A percentile compares a stretch with the other conserved stretches of the same genome.
Conservation (phyloP, 306 rosid genomes). For the Begonia masoniana region DNA sequence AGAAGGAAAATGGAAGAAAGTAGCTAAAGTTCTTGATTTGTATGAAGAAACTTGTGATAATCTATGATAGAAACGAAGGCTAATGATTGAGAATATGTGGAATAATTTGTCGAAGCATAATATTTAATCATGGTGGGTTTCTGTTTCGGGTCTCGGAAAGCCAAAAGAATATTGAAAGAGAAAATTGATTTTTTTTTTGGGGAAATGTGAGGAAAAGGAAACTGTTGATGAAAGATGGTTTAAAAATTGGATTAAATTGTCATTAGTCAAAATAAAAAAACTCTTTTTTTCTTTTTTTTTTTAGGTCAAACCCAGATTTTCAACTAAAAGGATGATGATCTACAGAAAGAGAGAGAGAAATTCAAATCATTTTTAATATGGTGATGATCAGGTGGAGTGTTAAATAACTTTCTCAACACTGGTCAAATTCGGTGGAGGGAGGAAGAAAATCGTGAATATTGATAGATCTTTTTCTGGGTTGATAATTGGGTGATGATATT, state of each 20-base stretch:
- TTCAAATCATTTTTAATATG: too few species aligned
- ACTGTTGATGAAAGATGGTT: slow-evolving; percentile 16
- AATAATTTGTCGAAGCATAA: too few species aligned
- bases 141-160: background rate
- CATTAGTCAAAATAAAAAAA: slow-evolving; percentile 30
- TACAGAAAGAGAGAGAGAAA: too few species aligned
- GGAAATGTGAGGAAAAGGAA: slow-evolving; percentile 45
- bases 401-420: too few species aligned
- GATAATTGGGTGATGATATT: background rate
- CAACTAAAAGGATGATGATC: too few species aligned
- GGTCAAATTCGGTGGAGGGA: too few species aligned
- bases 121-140: background rate
- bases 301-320: slow-evolving; percentile 44
- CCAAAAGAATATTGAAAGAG: background rate
- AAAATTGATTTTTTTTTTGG: slow-evolving; percentile 24
- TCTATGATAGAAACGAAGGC: slow-evolving; percentile 1
- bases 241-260: slow-evolving; percentile 19
- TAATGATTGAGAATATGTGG: slow-evolving; percentile 30
- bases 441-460: too few species aligned
- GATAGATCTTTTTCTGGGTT: too few species aligned
- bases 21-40: too few species aligned
- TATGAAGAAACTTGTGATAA: too few species aligned
- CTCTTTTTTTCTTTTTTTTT: slow-evolving; percentile 9
- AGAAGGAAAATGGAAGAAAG: too few species aligned
- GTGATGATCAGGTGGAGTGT: too few species aligned